Conservation (phyloP, 164 flowering plant genomes). For the Dillenia suffruticosa region DNA sequence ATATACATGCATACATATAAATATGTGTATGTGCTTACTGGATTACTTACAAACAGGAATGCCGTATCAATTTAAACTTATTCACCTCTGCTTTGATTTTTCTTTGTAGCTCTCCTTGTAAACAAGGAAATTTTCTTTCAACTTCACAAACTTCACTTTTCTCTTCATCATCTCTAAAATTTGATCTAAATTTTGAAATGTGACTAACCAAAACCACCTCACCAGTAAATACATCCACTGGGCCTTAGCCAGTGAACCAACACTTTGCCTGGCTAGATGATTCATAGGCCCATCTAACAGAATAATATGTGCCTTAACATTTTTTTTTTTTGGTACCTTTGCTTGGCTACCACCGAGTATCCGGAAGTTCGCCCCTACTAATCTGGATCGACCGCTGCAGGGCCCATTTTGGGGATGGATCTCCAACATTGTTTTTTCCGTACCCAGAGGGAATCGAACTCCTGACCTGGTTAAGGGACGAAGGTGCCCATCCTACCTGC, state of each 20-base stretch:
- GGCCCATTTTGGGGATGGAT: no score
- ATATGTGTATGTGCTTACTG: no score
- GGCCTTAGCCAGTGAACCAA: constrained; percentile 54
- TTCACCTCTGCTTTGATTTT: constrained; percentile 50
- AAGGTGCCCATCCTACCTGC: no score
- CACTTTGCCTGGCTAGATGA: constrained; percentile 58
- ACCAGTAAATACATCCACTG: constrained; percentile 47
- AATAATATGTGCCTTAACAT: constrained; percentile 52
- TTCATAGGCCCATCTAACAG: constrained; percentile 51
- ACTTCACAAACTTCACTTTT: constrained; percentile 54
- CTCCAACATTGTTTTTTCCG: no score
- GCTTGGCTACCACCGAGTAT: no score
- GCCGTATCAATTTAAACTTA: constrained; percentile 15
- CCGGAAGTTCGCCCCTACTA: no score
- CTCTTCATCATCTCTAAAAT: constrained; percentile 57
- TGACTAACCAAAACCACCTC: constrained; percentile 69
- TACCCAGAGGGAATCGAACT: no score
- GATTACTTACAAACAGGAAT: constrained; percentile 1
- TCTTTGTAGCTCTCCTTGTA: constrained; percentile 46
- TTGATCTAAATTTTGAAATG: constrained; percentile 50
- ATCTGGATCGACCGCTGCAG: no score
- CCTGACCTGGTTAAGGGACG: no score
- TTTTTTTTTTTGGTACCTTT: no score
- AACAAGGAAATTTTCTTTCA: constrained; percentile 45
- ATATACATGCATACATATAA: no score